phyloP scores from a whole-genome alignment of 1,284 basidiomycete genomes.

The Coriolopsis trogii region DNA sequence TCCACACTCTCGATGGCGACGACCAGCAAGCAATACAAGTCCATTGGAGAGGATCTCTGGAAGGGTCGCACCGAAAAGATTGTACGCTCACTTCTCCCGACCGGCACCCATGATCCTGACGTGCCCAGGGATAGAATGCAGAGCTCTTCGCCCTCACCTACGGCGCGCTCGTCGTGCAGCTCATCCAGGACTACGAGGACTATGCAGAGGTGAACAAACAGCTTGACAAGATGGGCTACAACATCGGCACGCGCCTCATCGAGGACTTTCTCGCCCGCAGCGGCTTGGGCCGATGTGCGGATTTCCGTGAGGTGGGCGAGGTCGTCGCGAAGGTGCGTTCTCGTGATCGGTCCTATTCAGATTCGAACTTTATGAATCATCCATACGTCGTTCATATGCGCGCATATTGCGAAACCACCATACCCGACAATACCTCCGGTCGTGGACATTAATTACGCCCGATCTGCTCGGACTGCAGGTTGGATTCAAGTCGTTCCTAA shows the following conservation, averaged over 20 bases:
- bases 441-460: background rate
- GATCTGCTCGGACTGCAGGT: conserved; percentile 54
- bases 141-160: conserved; percentile 98
- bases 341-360: background rate
- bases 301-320: conserved; percentile 94
- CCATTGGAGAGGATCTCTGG: conserved; percentile 89
- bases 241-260: conserved; percentile 95
- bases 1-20: conserved; percentile 56
- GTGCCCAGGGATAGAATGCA: conserved; percentile 69
- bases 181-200: conserved; percentile 99
- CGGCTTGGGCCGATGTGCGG: conserved; percentile 80
- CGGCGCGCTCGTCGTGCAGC: conserved; percentile 95
- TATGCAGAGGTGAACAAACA: conserved; percentile 89
- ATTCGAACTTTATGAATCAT: too few relatives aligned
- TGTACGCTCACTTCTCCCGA: conserved; percentile 46
- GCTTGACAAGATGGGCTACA: conserved; percentile 95
- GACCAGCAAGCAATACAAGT: conserved; percentile 80
- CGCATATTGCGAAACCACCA: too few relatives aligned
- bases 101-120: conserved; percentile 25
- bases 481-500: conserved; percentile 98
- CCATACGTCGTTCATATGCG: too few relatives aligned
- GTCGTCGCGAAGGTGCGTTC: conserved; percentile 81
- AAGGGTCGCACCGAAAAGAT: conserved; percentile 90
- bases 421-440: too few relatives aligned
- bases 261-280: conserved; percentile 98